These are phyloP conservation scores for Fraxinus greggii DNA, from an alignment of 305 asterid genomes.

Conservation along the genomic window DNA sequence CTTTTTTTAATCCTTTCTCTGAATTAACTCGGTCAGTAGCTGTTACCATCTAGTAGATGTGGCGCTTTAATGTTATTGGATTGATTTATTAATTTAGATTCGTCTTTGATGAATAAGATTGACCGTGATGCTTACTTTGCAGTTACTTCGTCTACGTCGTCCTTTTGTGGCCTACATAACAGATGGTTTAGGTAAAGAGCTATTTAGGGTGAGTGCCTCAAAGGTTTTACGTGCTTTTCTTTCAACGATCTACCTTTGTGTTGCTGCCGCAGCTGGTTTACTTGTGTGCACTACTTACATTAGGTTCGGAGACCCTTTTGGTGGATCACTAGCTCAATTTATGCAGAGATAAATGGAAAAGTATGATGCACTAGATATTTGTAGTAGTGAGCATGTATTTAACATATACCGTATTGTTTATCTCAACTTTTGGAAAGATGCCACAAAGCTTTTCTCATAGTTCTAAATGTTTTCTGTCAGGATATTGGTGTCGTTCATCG, in stretches of 20 bases:
- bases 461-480: conserved; percentile 36
- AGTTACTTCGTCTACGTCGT: conserved; percentile 84
- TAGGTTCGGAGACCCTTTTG: conserved; percentile 96
- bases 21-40: conserved; percentile 8
- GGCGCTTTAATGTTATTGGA: conserved; percentile 2
- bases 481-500: conserved; percentile 96
- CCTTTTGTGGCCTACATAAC: conserved; percentile 80
- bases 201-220: conserved; percentile 63
- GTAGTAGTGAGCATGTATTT: not conserved
- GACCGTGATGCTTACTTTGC: conserved; percentile 31
- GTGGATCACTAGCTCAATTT: conserved; percentile 98
- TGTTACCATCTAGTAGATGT: conserved; percentile 21
- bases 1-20: not conserved
- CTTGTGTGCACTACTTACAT: conserved; percentile 24
- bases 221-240: conserved; percentile 10
- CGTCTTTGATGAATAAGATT: conserved; percentile 15
- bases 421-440: conserved; percentile 9
- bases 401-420: not conserved
- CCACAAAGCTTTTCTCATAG: conserved; percentile 5
- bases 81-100: not conserved
- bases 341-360: conserved; percentile 86
- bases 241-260: conserved; percentile 18
- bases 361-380: conserved; percentile 35
- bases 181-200: conserved; percentile 78
- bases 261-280: conserved; percentile 25